Evolutionary conservation across 768 basidiomycete genomes (phyloP), one percentile per base, ranked within the genome.

Genomic region (Harrya chromipes): DNA sequence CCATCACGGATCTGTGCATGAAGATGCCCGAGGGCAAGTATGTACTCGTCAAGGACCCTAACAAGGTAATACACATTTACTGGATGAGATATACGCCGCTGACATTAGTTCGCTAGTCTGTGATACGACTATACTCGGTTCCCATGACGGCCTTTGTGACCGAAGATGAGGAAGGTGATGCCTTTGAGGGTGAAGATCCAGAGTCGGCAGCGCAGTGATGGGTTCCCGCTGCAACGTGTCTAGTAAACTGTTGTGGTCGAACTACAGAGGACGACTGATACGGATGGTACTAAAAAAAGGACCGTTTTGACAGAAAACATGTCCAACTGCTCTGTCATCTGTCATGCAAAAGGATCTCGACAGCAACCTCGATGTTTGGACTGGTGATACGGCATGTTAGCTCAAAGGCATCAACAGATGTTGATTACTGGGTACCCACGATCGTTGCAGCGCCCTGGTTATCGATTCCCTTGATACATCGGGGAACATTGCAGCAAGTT

Each of bases 1-100:
- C 90, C 12, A 85, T 99, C 51, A 87, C 90, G 24, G 97, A 99
- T 63, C 70, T 98, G 52, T 90, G 89, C 68, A 83, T 97, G 83
- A 94, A 94, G 70, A 86, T 94, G 84, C 91, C 92, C 19, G 95
- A 98, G 70, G 97, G 97, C 67, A 97, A 97, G 69, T 99, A 97
- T 65, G 89, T 98, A 13, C 74, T 99, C 23, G 84, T 99, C 45
- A 97, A 95, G 72, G 97, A 99, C 70, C 95, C 97, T 16, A 98
- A 98, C 79, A 92, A 83, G 83, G 94, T 95, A 63, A 48, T 60
- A 79, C 68, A 29, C 37, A 44, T 49, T 49, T 38, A 47, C 16
- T 47, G 36, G 37, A 16, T 19, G 23, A 27, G 24, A 39, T 41
- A 31, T 41, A 27, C 8, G 19, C 12, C 13, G 26, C 49, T 59